Conservation (phyloP, 805 yeast genomes). For the Lipomyces lipofer region DNA sequence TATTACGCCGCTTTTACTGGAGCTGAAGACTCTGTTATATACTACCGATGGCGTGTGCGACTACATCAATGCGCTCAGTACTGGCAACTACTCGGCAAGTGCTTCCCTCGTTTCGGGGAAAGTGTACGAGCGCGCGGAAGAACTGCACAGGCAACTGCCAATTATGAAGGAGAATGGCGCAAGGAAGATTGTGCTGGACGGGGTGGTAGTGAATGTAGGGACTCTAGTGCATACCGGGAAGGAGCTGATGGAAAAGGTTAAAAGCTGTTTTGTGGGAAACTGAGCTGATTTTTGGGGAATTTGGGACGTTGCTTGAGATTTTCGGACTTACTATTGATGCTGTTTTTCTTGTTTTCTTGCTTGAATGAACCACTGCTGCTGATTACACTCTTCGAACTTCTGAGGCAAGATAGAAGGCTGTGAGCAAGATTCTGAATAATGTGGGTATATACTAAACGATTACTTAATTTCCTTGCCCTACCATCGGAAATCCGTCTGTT, state of each 20-base stretch:
- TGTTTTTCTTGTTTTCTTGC: no score
- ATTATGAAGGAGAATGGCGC: background rate
- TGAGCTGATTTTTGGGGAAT: no score
- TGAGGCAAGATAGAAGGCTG: no score
- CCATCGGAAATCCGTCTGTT: no score
- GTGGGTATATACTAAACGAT: no score
- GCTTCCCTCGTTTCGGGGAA: background rate
- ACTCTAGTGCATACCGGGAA: background rate
- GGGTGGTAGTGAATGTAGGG: background rate
- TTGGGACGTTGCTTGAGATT: no score
- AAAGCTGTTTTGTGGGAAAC: background rate
- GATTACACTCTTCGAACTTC: no score
- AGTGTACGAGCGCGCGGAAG: background rate
- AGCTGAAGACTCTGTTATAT: background rate
- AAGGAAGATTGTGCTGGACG: background rate
- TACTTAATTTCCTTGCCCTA: no score
- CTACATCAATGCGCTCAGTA: background rate
- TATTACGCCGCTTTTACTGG: background rate
- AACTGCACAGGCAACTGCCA: background rate
- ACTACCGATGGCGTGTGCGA: background rate
- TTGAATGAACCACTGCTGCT: no score
- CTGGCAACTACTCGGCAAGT: background rate
- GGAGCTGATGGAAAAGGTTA: background rate
- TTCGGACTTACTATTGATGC: no score
- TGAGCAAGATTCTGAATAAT: no score